Base-by-base conservation (phyloP, 1,284 basidiomycete species). In the Tilletiopsis washingtonensis region DNA sequence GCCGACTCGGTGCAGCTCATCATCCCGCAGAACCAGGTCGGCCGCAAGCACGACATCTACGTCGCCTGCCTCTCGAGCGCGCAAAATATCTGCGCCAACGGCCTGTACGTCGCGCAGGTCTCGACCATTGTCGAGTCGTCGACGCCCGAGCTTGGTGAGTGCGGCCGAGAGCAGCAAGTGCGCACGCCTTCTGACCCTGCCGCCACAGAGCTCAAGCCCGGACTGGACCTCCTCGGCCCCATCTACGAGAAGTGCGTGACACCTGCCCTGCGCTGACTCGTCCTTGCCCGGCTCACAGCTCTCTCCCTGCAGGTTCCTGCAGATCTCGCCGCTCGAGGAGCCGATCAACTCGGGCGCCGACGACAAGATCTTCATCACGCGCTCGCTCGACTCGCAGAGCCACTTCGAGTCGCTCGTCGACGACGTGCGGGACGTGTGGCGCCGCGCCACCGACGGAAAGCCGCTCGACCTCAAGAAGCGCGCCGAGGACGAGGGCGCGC, bases 1-100 rank as follows among this genome's bases (percentile, higher is more conserved):
- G 79, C 84, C 46, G 94, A 98, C 78, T 64, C 61, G 37, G 85
- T 85, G 20, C 94, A 99, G 77, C 89, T 99, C 68, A 91, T 99
- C 76, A 94, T 99, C 63, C 94, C 94, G 26, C 94, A 98, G 78
- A 96, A 96, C 76, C 94, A 99, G 77, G 91, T 99, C 59, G 81
- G 81, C 61, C 80, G 94, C 63, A 84, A 86, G 77, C 90, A 99
- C 73, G 91, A 99, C 77, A 98, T 99, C 74, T 99, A 99, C 79
- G 86, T 99, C 68, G 91, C 94, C 6, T 86, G 88, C 78, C 91
- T 98, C 42, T 98, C 93, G 2, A 83, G 86, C 27, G 90, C 91
- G 14, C 94, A 99, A 78, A 96, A 96, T 68, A 91, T 99, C 60
- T 93, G 90, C 62, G 88, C 93, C 5, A 88, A 89, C 75, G 89